These are phyloP conservation scores for Elsinoe australis DNA, from an alignment of 2,329 filamentous ascomycete genomes.

Conservation along the genomic window DNA sequence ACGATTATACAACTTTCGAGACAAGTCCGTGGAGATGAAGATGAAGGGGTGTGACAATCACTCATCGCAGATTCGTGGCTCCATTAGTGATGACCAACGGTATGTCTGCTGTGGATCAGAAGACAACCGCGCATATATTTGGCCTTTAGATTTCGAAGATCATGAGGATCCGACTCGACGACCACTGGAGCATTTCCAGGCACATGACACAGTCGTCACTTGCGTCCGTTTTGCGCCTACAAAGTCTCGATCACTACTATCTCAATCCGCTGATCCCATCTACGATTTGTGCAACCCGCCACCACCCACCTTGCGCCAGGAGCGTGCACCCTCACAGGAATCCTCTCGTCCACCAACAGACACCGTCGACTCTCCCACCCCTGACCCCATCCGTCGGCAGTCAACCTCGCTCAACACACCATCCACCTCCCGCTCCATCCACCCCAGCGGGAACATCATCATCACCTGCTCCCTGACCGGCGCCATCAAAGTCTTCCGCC, in stretches of 20 bases:
- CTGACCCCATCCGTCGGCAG: conserved; percentile 33
- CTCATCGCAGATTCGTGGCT: conserved; percentile 81
- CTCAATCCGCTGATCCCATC: conserved; percentile 80
- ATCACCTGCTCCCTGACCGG: conserved; percentile 84
- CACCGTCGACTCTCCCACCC: conserved; percentile 27
- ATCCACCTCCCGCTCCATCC: conserved; percentile 59
- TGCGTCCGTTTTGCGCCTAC: conserved; percentile 79
- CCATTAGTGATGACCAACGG: conserved; percentile 75
- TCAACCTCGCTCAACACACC: conserved; percentile 67
- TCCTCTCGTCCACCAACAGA: conserved; percentile 44
- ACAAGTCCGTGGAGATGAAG: conserved; percentile 79
- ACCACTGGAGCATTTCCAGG: conserved; percentile 82
- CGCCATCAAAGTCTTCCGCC: conserved; percentile 86
- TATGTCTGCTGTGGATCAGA: conserved; percentile 92
- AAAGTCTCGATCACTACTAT: conserved; percentile 67
- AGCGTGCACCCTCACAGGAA: conserved; percentile 40
- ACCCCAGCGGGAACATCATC: conserved; percentile 79
- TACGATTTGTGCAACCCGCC: conserved; percentile 95
- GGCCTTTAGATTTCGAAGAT: conserved; percentile 59
- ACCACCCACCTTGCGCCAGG: conserved; percentile 67
- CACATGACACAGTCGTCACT: conserved; percentile 81
- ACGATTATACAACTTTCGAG: conserved; percentile 77
- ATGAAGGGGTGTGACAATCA: conserved; percentile 87
- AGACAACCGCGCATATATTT: conserved; percentile 82
- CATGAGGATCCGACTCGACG: conserved; percentile 67